Base-by-base conservation (phyloP, 768 basidiomycete genomes). In the Ramaria sp. region DNA sequence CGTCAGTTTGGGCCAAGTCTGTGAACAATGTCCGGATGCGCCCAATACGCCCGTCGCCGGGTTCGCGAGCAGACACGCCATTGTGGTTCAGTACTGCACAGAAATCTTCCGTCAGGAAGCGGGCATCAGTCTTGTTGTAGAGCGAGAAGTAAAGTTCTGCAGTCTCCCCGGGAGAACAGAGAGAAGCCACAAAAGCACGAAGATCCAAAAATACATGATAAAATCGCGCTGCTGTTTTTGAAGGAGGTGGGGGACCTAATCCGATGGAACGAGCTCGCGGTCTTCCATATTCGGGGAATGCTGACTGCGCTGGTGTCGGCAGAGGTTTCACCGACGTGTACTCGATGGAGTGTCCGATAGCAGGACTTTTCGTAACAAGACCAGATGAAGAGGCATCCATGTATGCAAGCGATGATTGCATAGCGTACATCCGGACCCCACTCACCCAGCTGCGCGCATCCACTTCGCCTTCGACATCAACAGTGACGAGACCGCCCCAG, bases 71-170 rank as follows among this genome's bases (percentile, higher is more conserved):
- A 19, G 86, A 76, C 20, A 86, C 86, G 5, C 95, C 95, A 56
- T 95, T 90, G 70, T 94, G 89, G 68, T 95, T 94, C 11, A 97
- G 77, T 43, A 95, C 73, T 10, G 82, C 84, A 64, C 87, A 93
- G 63, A 86, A 95, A 11, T 98, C 95, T 69, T 98, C 95, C 0
- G 92, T 93, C 42, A 98, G 80, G 68, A 94, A 97, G 51, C 88
- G 85, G 4, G 78, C 78, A 51, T 87, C 88, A 51, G 80, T 78
- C 65, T 88, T 86, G 70, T 86, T 88, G 77, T 88, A 98, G 7
- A 98, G 76, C 11, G 91, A 93, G 73, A 98, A 96, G 66, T 84
- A 91, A 2, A 98, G 81, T 66, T 98, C 95, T 13, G 86, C 90
- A 0, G 88, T 89, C 70, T 98, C 95, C 10, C 92, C 93, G 0